A percentile compares a stretch with the other conserved stretches of the same genome.
phyloP scores from a whole-genome alignment of 352 stramenopile species.

The Pythium sp. region DNA sequence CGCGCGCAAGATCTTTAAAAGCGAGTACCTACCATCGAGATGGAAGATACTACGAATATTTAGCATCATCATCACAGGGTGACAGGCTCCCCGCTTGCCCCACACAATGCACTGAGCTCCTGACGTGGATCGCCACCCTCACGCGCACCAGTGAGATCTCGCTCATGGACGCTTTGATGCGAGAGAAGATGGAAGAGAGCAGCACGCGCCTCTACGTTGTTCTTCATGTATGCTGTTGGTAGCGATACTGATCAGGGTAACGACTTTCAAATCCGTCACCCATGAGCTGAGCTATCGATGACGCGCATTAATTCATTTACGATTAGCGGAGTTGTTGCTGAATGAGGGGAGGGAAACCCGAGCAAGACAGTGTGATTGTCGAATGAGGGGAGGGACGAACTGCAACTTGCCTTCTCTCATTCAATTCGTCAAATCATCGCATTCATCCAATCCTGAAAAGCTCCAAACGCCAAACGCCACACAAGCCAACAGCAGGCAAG shows the following conservation, averaged over 20 bases:
- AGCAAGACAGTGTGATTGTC: neutral
- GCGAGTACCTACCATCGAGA: neutral
- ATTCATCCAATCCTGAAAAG: constrained; percentile 14
- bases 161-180: no score
- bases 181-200: no score
- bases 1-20: neutral
- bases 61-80: no score
- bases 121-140: neutral
- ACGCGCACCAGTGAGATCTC: no score
- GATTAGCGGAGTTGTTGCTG: neutral
- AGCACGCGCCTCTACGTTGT: no score
- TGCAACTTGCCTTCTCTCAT: constrained; percentile 31
- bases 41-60: neutral
- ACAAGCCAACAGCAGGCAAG: neutral
- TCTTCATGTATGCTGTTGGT: no score
- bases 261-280: no score
- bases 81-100: neutral
- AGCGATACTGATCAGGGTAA: no score
- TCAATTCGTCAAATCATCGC: constrained; percentile 20
- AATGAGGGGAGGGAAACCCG: neutral
- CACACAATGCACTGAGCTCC: no score
- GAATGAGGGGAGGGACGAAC: constrained; percentile 14
- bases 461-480: neutral
- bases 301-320: neutral
- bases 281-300: no score